Evolutionary conservation across 305 asterid genomes (phyloP).

Genomic region (Withania somnifera): DNA sequence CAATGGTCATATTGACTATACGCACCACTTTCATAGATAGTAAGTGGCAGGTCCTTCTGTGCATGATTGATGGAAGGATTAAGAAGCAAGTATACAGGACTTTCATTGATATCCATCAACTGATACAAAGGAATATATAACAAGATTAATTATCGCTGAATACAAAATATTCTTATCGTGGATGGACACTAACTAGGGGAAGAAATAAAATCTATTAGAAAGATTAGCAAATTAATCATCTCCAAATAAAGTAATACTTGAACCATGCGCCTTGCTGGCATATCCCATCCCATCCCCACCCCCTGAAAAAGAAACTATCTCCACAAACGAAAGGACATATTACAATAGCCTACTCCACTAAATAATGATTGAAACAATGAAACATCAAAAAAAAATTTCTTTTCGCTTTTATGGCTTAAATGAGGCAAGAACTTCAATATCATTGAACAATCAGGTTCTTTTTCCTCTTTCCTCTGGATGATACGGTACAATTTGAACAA

Average conservation of each 20-base stretch:
- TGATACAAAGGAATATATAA: constrained; percentile 16
- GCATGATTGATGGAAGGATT: constrained; percentile 86
- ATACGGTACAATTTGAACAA: background rate
- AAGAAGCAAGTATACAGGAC: constrained; percentile 84
- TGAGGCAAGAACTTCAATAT: background rate
- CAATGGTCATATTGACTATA: background rate
- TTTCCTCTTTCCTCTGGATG: background rate
- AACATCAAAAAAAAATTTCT: background rate
- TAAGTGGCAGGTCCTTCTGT: constrained; percentile 86
- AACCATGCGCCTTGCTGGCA: background rate
- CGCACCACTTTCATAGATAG: constrained; percentile 85
- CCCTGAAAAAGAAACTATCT: background rate
- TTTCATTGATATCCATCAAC: constrained; percentile 95
- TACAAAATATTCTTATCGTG: background rate
- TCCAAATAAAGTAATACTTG: background rate
- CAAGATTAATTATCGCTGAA: background rate
- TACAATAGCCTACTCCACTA: background rate
- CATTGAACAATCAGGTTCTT: background rate
- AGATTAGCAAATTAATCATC: background rate
- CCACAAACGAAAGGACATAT: background rate
- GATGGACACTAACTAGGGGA: background rate
- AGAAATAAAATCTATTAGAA: background rate
- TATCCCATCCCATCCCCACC: background rate
- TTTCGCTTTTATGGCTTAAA: background rate
- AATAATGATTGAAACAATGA: background rate